A percentile compares a stretch with the other conserved stretches of the same genome.
Conservation (phyloP, 2,329 filamentous ascomycete species). For the Apiospora sp. region DNA sequence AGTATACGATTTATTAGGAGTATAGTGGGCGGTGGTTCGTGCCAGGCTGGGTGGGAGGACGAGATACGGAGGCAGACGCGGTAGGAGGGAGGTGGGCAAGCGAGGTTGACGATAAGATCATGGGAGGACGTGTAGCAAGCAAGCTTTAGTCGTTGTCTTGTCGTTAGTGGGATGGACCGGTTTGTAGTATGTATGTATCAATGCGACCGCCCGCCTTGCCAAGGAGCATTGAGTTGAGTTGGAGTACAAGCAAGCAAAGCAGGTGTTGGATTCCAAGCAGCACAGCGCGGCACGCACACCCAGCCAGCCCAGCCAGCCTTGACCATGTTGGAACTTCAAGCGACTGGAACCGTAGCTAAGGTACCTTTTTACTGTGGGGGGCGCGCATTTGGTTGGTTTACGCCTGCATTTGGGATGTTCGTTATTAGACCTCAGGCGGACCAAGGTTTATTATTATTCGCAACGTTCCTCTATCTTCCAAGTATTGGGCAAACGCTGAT, state of each 20-base stretch:
- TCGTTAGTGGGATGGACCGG: constrained; percentile 9
- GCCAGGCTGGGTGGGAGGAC: background rate
- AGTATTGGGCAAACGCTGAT: background rate
- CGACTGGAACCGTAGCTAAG: background rate
- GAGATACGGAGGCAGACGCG: constrained; percentile 18
- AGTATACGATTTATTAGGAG: background rate
- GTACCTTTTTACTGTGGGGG: background rate
- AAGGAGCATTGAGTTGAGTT: constrained; percentile 15
- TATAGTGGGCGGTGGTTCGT: background rate
- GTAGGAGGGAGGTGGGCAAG: constrained; percentile 13
- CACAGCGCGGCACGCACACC: background rate
- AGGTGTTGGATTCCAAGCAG: background rate
- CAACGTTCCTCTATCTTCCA: background rate
- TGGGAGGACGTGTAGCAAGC: constrained; percentile 22
- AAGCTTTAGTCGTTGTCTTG: constrained; percentile 9
- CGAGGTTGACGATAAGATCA: constrained; percentile 30
- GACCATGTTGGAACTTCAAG: background rate
- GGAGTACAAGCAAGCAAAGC: background rate
- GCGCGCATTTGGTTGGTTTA: background rate
- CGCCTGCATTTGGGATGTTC: background rate
- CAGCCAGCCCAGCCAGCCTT: background rate
- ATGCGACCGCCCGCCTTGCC: constrained; percentile 21
- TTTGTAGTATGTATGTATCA: background rate
- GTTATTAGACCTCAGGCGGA: background rate
- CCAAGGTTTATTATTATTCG: background rate